These are phyloP conservation scores for Quercus cerris DNA, from an alignment of 306 rosid species.

Conservation along the genomic window DNA sequence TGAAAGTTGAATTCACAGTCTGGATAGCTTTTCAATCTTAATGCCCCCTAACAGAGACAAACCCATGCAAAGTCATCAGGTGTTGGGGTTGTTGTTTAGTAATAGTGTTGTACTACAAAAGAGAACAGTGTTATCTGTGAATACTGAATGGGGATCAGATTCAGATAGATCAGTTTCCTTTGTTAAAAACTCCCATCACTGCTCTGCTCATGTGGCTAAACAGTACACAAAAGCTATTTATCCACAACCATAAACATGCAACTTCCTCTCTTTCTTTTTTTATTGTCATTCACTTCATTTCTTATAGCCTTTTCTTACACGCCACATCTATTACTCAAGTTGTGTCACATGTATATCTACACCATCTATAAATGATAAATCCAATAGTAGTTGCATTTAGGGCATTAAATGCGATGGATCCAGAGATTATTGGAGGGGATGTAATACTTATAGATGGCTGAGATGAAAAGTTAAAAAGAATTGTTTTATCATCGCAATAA, in stretches of 20 bases:
- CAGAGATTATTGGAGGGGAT: no score
- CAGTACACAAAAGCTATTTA: not conserved
- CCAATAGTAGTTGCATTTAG: constrained; percentile 18
- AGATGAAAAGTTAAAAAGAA: no score
- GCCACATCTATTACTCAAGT: constrained; percentile 12
- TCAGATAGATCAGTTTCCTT: not conserved
- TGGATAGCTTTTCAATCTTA: constrained; percentile 10
- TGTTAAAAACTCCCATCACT: not conserved
- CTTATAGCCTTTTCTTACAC: constrained; percentile 26
- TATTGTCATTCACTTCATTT: not conserved
- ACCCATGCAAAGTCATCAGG: not conserved
- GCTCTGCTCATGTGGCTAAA: not conserved
- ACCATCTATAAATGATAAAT: not conserved
- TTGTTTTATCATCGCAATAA: no score
- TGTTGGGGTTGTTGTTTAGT: not conserved
- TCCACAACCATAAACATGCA: not conserved
- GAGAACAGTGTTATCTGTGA: not conserved
- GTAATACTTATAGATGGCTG: no score
- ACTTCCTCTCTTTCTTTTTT: constrained; percentile 7
- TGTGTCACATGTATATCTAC: no score
- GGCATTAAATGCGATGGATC: not conserved
- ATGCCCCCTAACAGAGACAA: not conserved
- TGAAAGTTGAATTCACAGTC: not conserved
- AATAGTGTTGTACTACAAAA: not conserved
- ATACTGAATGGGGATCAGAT: not conserved